Evolutionary conservation across 306 rosid genomes (phyloP), one percentile per base, ranked within the genome.

Genomic region (Cucumis cinereus): DNA sequence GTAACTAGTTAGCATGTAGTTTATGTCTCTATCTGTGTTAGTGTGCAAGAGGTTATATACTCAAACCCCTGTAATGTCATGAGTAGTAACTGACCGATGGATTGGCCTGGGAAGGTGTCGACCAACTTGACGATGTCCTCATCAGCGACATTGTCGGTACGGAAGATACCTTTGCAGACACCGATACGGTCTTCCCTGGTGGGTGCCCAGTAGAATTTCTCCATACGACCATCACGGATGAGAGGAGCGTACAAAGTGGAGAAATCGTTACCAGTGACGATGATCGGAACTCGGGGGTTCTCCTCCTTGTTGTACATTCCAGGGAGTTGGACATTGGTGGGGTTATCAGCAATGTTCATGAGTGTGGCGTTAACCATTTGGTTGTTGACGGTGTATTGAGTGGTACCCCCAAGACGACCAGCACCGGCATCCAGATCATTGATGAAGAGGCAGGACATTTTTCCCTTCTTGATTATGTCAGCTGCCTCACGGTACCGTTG

Each of bases 261-360:
- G 91, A 95, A 95, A 66, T 92, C 99, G 66, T 95, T 90, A 73
- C 99, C 98, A 23, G 98, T 95, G 91, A 95, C 99, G 6, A 95
- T 78, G 86, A 94, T 86, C 5, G 99, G 99, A 30, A 95, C 99
- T 9, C 99, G 96, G 0, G 96, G 84, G 77, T 92, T 95, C 5
- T 95, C 99, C 72, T 95, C 92, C 89, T 92, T 95, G 99, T 95
- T 95, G 95, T 92, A 95, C 97, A 95, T 95, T 4, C 99, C 99
- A 4, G 99, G 99, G 19, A 95, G 97, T 81, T 95, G 99, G 24
- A 95, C 99, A 57, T 79, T 90, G 63, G 97, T 95, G 0, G 99
- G 99, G 86, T 89, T 92, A 59, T 95, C 99, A 43, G 98, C 99
- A 50, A 94, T 94, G 88, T 95, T 95, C 99, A 95, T 95, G 77